phyloP scores from a whole-genome alignment of 441 rosid species.

The Capsella rubella region DNA sequence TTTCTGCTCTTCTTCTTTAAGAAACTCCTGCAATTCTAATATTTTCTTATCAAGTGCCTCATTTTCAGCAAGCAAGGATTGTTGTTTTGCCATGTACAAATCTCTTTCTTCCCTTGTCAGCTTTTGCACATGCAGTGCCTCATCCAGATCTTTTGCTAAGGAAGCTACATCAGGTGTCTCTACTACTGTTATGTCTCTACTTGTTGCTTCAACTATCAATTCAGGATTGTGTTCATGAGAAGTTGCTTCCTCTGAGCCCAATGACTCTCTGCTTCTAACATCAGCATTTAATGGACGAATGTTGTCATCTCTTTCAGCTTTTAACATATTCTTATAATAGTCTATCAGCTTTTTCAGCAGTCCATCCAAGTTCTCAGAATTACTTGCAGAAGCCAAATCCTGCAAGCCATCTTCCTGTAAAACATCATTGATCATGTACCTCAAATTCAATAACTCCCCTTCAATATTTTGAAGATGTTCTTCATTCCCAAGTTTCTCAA shows the following conservation, averaged over 20 bases:
- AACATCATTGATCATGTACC: constrained; percentile 66
- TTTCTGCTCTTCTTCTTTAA: constrained; percentile 90
- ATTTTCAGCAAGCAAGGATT: constrained; percentile 65
- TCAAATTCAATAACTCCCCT: constrained; percentile 64
- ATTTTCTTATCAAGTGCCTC: constrained; percentile 67
- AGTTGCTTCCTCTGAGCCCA: constrained; percentile 48
- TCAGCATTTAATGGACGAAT: constrained; percentile 42
- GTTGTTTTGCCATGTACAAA: constrained; percentile 62
- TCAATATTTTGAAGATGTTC: constrained; percentile 55
- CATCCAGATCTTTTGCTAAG: constrained; percentile 81
- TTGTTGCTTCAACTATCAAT: constrained; percentile 48
- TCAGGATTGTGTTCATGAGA: constrained; percentile 38
- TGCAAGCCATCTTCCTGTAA: constrained; percentile 60
- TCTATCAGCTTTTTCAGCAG: constrained; percentile 76
- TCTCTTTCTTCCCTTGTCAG: constrained; percentile 81
- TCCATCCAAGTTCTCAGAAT: constrained; percentile 71
- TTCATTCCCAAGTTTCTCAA: constrained; percentile 62
- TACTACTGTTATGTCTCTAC: constrained; percentile 52
- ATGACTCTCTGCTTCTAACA: constrained; percentile 51
- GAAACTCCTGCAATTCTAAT: constrained; percentile 70
- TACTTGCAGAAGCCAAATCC: constrained; percentile 55
- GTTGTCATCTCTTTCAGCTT: constrained; percentile 50
- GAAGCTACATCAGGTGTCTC: constrained; percentile 53
- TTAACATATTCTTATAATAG: constrained; percentile 53
- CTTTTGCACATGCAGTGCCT: constrained; percentile 62